These are phyloP conservation scores for Acanthamoeba healyi DNA, from an alignment of 208 protist genomes.

Conservation along the genomic window DNA sequence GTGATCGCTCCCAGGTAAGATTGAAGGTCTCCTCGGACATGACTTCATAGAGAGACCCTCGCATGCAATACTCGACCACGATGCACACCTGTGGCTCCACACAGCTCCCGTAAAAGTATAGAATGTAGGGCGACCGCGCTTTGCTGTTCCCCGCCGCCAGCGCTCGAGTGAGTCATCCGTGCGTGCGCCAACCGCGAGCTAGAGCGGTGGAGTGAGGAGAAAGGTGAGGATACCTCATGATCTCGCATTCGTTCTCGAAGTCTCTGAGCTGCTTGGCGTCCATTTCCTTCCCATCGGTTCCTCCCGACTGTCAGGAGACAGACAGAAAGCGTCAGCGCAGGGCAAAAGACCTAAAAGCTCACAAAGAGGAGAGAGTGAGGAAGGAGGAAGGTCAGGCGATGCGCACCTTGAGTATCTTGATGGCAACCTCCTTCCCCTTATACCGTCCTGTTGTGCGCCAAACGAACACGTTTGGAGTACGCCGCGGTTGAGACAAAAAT, in stretches of 20 bases:
- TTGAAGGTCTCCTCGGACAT: slow-evolving; percentile 43
- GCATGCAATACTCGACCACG: slow-evolving; percentile 48
- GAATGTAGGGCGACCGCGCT: slow-evolving; percentile 39
- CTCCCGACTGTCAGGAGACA: neutral
- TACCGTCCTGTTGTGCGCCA: slow-evolving; percentile 36
- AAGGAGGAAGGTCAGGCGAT: neutral
- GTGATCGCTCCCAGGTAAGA: slow-evolving; percentile 13
- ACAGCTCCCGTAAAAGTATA: slow-evolving; percentile 54
- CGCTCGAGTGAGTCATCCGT: neutral
- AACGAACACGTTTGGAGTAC: no score
- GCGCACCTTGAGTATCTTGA: slow-evolving; percentile 39
- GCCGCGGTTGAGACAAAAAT: no score
- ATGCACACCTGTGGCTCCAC: slow-evolving; percentile 57
- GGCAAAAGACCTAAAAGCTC: no score
- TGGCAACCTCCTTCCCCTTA: slow-evolving; percentile 49
- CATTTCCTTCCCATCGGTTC: neutral
- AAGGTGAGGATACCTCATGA: slow-evolving; percentile 15
- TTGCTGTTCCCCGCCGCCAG: neutral
- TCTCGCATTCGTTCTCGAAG: slow-evolving; percentile 62
- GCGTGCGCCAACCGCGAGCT: neutral
- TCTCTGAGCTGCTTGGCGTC: slow-evolving; percentile 36
- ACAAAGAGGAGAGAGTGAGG: neutral
- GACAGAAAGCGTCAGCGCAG: no score
- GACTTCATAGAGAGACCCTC: slow-evolving; percentile 34
- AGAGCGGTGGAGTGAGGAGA: neutral